A percentile compares a stretch with the other conserved stretches of the same genome.
Evolutionary conservation across 1,284 basidiomycete species (phyloP).

Genomic region (Boletus semigastroideus): DNA sequence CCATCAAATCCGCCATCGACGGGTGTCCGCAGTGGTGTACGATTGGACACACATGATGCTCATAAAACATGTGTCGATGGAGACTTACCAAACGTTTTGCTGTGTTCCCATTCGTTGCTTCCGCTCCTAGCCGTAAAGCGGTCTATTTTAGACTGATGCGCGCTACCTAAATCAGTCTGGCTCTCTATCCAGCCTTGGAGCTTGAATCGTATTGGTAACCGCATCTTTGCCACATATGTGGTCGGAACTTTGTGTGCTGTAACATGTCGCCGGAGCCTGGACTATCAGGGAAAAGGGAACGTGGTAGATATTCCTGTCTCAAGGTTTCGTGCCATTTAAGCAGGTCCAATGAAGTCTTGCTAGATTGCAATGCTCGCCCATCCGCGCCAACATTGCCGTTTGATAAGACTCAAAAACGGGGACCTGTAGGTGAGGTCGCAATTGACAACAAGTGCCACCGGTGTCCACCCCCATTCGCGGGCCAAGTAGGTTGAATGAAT

Average conservation of each 20-base stretch:
- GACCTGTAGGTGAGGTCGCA: conserved; percentile 11
- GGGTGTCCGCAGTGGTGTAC: conserved; percentile 21
- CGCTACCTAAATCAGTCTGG: conserved; percentile 19
- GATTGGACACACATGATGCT: conserved; percentile 18
- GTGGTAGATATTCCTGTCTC: conserved; percentile 9
- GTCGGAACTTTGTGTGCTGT: conserved; percentile 23
- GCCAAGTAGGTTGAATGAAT: conserved; percentile 10
- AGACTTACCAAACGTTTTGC: conserved; percentile 17
- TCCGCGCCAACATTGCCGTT: conserved; percentile 6
- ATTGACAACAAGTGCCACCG: conserved; percentile 4
- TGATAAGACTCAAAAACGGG: conserved; percentile 15
- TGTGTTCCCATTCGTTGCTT: conserved; percentile 9
- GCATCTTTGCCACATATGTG: conserved; percentile 17
- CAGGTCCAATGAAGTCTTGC: conserved; percentile 12
- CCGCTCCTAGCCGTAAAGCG: conserved; percentile 15
- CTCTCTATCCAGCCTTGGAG: conserved; percentile 10
- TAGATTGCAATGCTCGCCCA: conserved; percentile 10
- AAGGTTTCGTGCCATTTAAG: conserved; percentile 9
- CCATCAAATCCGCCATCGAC: conserved; percentile 23
- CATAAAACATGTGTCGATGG: conserved; percentile 23
- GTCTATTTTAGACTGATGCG: conserved; percentile 15
- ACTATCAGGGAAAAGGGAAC: conserved; percentile 19
- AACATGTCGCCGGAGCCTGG: conserved; percentile 17
- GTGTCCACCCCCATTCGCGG: conserved; percentile 21
- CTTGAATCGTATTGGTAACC: conserved; percentile 22